Conservation (phyloP, 2,329 filamentous ascomycete species). For the Ascochyta viciae-villosae region DNA sequence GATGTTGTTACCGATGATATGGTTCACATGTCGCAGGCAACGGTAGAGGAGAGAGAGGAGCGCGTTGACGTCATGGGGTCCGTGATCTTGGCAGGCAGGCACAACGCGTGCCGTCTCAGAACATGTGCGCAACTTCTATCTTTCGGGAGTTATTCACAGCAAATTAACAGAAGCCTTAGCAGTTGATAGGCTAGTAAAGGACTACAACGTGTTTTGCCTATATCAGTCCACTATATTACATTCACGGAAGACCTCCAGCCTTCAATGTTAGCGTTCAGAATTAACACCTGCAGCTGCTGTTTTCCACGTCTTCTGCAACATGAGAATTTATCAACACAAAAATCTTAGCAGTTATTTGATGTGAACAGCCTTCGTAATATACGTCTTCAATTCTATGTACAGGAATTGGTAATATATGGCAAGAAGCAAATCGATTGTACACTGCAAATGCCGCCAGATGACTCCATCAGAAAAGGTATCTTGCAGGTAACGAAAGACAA, state of each 20-base stretch:
- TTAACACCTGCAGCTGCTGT: too few species aligned
- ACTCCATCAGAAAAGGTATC: slow-evolving; percentile 48
- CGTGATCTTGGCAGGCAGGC: slow-evolving; percentile 6
- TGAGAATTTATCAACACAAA: neutral
- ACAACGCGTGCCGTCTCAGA: neutral
- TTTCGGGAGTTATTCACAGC: too few species aligned
- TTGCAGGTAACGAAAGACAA: slow-evolving; percentile 42
- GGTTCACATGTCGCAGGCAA: slow-evolving; percentile 6
- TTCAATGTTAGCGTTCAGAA: too few species aligned
- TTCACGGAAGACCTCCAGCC: too few species aligned
- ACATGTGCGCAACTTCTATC: too few species aligned
- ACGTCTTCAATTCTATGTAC: slow-evolving; percentile 16
- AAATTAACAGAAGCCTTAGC: too few species aligned
- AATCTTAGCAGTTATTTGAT: neutral
- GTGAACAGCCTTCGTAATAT: neutral
- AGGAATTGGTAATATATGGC: slow-evolving; percentile 13
- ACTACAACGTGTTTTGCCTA: too few species aligned
- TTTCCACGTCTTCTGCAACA: neutral
- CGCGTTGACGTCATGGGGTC: slow-evolving; percentile 11
- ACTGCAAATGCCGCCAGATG: slow-evolving; percentile 42
- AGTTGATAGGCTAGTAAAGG: too few species aligned
- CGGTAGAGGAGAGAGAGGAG: neutral
- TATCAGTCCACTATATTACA: too few species aligned
- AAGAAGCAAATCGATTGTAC: slow-evolving; percentile 26
- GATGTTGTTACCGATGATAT: slow-evolving; percentile 1